phyloP scores from a whole-genome alignment of 169 alveolate species.

The Miamiensis avidus region DNA sequence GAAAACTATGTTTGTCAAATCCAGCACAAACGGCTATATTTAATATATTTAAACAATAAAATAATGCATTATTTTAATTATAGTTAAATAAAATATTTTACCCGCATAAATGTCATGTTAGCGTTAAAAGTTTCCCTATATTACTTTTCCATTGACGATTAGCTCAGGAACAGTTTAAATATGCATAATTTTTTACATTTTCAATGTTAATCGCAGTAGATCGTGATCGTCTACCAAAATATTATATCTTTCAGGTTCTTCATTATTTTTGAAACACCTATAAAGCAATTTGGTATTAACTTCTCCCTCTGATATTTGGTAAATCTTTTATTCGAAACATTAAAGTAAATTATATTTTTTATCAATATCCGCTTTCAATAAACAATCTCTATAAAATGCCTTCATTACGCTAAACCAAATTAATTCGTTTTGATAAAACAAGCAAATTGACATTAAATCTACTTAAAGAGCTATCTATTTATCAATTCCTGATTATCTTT shows the following conservation, averaged over 20 bases:
- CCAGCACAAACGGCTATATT: not conserved
- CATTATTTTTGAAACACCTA: not conserved
- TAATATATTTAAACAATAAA: too few relatives aligned
- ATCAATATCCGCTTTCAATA: too few relatives aligned
- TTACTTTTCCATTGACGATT: not conserved
- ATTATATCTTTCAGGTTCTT: not conserved
- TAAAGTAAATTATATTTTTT: too few relatives aligned
- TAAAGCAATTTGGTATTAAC: too few relatives aligned
- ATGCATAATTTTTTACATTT: not conserved
- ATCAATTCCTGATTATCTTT: too few relatives aligned
- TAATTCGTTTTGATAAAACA: not conserved
- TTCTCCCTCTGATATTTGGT: too few relatives aligned
- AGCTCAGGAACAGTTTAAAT: not conserved
- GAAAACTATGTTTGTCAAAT: not conserved
- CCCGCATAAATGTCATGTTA: not conserved
- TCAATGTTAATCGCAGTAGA: not conserved
- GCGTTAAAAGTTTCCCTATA: not conserved
- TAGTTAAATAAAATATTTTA: too few relatives aligned
- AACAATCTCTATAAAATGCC: not conserved
- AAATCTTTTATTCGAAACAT: too few relatives aligned
- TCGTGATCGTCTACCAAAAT: not conserved
- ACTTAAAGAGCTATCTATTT: not conserved
- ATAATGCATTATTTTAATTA: too few relatives aligned
- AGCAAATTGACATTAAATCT: not conserved
- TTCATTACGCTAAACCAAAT: not conserved